These are phyloP conservation scores for Botrytis aclada DNA, from an alignment of 2,329 filamentous ascomycete species.

Conservation along the genomic window DNA sequence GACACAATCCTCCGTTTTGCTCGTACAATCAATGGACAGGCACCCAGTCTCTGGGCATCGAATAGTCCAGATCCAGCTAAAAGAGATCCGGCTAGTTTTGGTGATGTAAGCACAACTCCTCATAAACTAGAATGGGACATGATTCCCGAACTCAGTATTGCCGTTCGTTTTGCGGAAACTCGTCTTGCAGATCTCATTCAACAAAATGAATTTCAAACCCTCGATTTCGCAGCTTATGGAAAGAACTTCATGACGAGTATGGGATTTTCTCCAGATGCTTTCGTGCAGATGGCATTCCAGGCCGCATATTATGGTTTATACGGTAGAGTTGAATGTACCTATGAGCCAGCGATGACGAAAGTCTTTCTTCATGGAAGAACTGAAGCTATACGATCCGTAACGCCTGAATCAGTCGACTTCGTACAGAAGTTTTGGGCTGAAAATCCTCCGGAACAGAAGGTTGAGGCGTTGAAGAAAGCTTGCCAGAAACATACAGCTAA, in stretches of 20 bases:
- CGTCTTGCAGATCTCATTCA: constrained; percentile 89
- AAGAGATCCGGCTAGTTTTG: constrained; percentile 85
- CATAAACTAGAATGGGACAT: constrained; percentile 98
- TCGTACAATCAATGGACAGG: constrained; percentile 89
- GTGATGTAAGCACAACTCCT: constrained; percentile 87
- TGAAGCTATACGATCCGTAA: constrained; percentile 86
- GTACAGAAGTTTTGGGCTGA: constrained; percentile 95
- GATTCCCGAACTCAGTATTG: constrained; percentile 85
- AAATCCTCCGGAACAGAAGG: constrained; percentile 75
- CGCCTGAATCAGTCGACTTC: constrained; percentile 79
- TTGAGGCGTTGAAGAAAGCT: constrained; percentile 79
- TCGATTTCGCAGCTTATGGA: constrained; percentile 86
- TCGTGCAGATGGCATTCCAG: constrained; percentile 98
- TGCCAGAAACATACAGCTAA: constrained; percentile 76
- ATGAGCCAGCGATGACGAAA: constrained; percentile 99
- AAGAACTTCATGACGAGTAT: constrained; percentile 98
- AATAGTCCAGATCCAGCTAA: constrained; percentile 89
- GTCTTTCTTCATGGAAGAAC: constrained; percentile 89
- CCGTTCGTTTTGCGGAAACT: constrained; percentile 92
- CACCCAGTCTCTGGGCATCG: constrained; percentile 88
- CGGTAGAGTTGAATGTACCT: constrained; percentile 88
- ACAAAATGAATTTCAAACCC: constrained; percentile 91
- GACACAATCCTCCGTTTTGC: constrained; percentile 97
- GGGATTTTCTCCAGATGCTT: constrained; percentile 95
- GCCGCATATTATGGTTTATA: constrained; percentile 97